These are phyloP conservation scores for Lachnellula arida DNA, from an alignment of 2,329 filamentous ascomycete genomes.

Conservation along the genomic window DNA sequence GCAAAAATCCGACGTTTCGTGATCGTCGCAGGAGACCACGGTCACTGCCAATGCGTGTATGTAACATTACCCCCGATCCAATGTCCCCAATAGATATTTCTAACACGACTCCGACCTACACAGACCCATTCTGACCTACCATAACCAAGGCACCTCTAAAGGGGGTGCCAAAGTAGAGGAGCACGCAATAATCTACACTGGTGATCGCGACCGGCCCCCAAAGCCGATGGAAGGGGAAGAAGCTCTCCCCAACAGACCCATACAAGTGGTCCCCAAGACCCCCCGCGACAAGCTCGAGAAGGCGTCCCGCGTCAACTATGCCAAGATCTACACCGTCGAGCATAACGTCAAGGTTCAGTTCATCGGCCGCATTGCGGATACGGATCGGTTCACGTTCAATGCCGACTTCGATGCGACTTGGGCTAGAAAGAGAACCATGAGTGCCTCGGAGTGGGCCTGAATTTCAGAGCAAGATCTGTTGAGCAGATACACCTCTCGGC, in stretches of 20 bases:
- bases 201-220: not conserved
- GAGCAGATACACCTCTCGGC: not conserved
- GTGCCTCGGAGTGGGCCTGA: no score
- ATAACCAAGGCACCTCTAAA: not conserved
- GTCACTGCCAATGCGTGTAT: conserved; percentile 21
- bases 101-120: not conserved
- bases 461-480: not conserved
- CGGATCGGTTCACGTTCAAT: not conserved
- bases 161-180: not conserved
- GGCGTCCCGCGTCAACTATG: conserved; percentile 22
- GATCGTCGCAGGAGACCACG: not conserved
- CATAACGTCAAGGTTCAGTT: conserved; percentile 24
- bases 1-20: conserved; percentile 20
- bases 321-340: conserved; percentile 26
- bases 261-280: conserved; percentile 5
- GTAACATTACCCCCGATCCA: not conserved
- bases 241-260: not conserved
- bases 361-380: conserved; percentile 14
- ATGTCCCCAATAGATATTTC: not conserved
- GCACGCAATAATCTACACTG: conserved; percentile 1
- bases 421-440: not conserved
- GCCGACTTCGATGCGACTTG: conserved; percentile 10
- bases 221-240: not conserved
- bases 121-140: conserved; percentile 5
- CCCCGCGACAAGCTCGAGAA: conserved; percentile 7